phyloP scores from a whole-genome alignment of 768 basidiomycete genomes.

The Boletus insuetus region DNA sequence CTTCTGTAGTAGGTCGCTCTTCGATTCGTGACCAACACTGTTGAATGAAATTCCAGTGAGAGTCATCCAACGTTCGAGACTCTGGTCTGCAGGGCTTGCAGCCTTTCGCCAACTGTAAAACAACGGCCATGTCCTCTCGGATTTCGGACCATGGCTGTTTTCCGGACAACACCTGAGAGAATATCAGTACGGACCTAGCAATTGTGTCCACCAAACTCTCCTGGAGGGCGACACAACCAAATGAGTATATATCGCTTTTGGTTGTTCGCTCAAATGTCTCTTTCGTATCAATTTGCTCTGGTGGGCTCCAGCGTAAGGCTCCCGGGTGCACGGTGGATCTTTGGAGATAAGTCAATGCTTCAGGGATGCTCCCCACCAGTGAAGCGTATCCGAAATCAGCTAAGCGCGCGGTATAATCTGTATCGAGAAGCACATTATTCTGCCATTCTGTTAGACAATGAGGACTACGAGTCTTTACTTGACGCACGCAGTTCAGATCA shows the following conservation, averaged over 20 bases:
- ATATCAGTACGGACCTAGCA: background rate
- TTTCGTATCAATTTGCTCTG: slow-evolving; percentile 26
- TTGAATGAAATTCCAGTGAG: background rate
- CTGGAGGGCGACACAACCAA: slow-evolving; percentile 29
- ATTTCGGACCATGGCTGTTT: too few relatives aligned
- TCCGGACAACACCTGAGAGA: background rate
- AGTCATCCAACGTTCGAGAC: background rate
- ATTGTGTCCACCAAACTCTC: slow-evolving; percentile 39
- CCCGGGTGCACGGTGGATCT: background rate
- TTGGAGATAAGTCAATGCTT: background rate
- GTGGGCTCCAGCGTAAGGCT: background rate
- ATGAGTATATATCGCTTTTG: slow-evolving; percentile 16
- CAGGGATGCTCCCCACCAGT: too few relatives aligned
- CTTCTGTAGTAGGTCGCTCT: background rate
- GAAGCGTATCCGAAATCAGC: slow-evolving; percentile 34
- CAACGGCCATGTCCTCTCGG: background rate
- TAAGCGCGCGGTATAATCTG: slow-evolving; percentile 33
- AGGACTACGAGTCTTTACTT: background rate
- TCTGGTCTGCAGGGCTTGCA: background rate
- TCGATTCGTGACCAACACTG: background rate
- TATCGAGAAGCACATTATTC: slow-evolving; percentile 14
- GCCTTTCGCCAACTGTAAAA: background rate
- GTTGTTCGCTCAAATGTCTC: background rate
- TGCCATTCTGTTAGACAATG: background rate
- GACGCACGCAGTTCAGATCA: background rate